Percentiles rank a stretch among this genome's conserved stretches.
Conservation (phyloP, 2,329 filamentous ascomycete species). For the Neocucurbitaria cava region DNA sequence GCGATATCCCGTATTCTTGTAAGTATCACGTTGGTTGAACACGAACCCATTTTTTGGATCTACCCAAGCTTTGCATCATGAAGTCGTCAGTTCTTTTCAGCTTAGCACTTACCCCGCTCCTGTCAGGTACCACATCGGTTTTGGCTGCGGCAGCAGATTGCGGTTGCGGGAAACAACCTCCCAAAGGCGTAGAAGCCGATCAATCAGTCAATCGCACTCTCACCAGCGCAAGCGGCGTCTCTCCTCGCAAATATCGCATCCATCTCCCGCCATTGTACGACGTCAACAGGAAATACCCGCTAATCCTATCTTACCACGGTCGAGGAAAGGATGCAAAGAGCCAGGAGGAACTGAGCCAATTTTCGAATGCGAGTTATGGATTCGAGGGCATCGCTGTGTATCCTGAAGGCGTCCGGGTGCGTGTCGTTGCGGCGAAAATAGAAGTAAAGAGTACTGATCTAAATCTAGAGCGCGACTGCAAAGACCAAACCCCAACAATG, state of each 20-base stretch:
- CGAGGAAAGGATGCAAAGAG: constrained; percentile 45
- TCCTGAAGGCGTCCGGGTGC: constrained; percentile 50
- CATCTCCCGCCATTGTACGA: constrained; percentile 52
- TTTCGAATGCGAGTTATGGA: constrained; percentile 55
- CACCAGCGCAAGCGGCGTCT: constrained; percentile 34
- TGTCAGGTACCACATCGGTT: not conserved
- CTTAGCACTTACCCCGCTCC: not conserved
- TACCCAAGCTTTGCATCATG: not conserved
- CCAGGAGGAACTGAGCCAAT: constrained; percentile 54
- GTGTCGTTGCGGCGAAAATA: not conserved
- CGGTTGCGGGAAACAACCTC: constrained; percentile 26
- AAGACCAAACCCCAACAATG: constrained; percentile 41
- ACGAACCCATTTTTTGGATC: not conserved
- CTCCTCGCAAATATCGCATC: constrained; percentile 46
- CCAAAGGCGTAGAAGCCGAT: constrained; percentile 25
- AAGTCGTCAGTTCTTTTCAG: not conserved
- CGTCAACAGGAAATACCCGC: constrained; percentile 41
- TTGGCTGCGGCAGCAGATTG: not conserved
- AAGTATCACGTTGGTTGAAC: not conserved
- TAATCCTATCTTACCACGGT: constrained; percentile 60
- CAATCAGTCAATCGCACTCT: constrained; percentile 35
- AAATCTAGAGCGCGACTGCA: constrained; percentile 12
- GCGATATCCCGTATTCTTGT: not conserved
- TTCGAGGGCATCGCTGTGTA: constrained; percentile 56
- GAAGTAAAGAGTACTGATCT: not conserved